phyloP scores from a whole-genome alignment of 306 rosid species.

The Fragaria vesca region DNA sequence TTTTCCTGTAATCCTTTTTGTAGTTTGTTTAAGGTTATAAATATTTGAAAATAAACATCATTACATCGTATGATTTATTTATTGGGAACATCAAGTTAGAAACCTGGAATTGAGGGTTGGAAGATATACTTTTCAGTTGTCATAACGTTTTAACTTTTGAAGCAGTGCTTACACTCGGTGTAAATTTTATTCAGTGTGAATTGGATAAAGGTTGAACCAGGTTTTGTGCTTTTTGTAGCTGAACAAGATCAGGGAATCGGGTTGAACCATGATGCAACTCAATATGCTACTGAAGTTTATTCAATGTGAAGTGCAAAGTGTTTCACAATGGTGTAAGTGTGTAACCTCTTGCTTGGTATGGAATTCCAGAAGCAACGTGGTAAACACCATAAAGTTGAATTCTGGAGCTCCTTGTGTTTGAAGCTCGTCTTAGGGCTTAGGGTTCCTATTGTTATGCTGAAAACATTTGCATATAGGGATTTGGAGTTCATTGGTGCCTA shows the following conservation, averaged over 20 bases:
- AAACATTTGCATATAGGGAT: background rate
- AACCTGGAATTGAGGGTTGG: constrained; percentile 9
- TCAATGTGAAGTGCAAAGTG: background rate
- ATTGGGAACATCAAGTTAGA: constrained; percentile 12
- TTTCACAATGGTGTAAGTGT: background rate
- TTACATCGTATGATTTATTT: constrained; percentile 22
- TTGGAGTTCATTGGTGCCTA: background rate
- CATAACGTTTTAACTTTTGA: background rate
- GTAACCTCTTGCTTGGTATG: background rate
- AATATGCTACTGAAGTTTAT: background rate
- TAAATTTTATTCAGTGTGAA: background rate
- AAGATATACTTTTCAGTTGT: background rate
- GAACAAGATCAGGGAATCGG: background rate
- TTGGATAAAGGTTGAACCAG: constrained; percentile 1
- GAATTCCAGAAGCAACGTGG: background rate
- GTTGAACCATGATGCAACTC: background rate
- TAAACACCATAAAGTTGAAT: background rate
- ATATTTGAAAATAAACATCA: constrained; percentile 26
- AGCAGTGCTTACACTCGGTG: background rate
- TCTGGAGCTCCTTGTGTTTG: background rate
- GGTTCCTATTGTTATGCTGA: background rate
- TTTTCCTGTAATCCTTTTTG: constrained; percentile 11
- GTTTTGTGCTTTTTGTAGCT: background rate
- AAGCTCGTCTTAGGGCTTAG: background rate
- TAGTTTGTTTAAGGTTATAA: constrained; percentile 16